Evolutionary conservation across 2,329 filamentous ascomycete species (phyloP), one percentile per base, ranked within the genome.

Genomic region (Ophiocordyceps robertsii): DNA sequence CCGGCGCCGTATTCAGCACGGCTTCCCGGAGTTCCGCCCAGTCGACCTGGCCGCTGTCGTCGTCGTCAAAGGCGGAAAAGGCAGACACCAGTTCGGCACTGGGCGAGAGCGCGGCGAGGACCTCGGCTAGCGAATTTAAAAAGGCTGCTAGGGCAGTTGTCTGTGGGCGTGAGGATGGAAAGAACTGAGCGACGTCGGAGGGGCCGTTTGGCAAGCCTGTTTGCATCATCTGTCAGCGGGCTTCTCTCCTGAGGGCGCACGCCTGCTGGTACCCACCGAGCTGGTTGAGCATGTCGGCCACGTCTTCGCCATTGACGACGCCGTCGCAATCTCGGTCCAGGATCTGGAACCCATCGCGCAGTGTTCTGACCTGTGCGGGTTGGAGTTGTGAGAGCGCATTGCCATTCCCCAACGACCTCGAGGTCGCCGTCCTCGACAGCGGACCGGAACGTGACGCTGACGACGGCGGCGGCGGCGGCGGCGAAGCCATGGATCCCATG

Each of bases 21-120:
- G 90, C 87, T 51, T 92, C 85, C 38, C 84, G 78, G 47, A 98
- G 64, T 60, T 95, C 87, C 0, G 67, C 73, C 17, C 94, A 66
- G 56, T 96, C 88, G 33, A 96, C 79, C 61, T 95, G 88, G 3
- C 92, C 92, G 53, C 84, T 92, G 58, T 98, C 92, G 48, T 94
- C 88, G 47, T 94, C 85, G 56, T 98, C 92, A 57, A 96, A 96
- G 0, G 92, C 92, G 2, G 87, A 87, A 51, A 98, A 90, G 0
- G 92, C 92, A 1, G 88, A 90, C 17, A 87, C 68, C 10, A 98
- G 73, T 57, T 98, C 92, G 14, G 78, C 73, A 19, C 79, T 76
- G 0, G 84, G 80, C 1, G 86, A 93, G 16, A 96, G 69, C 0
- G 80, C 74, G 1, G 78, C 76, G 3, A 96, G 69, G 2, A 84